These are phyloP conservation scores for Boeremia lycopersici DNA, from an alignment of 2,329 filamentous ascomycete species.

Conservation along the genomic window DNA sequence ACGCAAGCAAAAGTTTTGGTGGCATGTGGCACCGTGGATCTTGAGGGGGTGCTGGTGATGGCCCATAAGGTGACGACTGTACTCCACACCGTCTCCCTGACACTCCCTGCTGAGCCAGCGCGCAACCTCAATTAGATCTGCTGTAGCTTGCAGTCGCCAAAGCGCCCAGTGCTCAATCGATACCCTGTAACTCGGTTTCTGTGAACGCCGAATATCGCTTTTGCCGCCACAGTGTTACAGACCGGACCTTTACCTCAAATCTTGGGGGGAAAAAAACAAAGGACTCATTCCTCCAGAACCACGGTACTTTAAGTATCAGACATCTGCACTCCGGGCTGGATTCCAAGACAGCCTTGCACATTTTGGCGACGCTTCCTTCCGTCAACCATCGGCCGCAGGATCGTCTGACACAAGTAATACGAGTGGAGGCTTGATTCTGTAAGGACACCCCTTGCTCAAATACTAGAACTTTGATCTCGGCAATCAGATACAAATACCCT, in stretches of 20 bases:
- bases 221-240: slow-evolving; percentile 15
- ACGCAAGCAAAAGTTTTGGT: slow-evolving; percentile 20
- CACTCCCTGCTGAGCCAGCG: not conserved
- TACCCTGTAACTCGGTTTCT: not conserved
- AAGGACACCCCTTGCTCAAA: slow-evolving; percentile 9
- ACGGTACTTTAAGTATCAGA: not conserved
- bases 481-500: slow-evolving; percentile 5
- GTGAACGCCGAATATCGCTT: slow-evolving; percentile 1
- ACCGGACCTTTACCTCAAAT: not conserved
- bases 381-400: not conserved
- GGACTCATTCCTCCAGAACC: not conserved
- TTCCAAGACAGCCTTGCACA: not conserved
- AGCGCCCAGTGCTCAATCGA: slow-evolving; percentile 7
- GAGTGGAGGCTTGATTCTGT: not conserved
- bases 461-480: not conserved
- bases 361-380: not conserved
- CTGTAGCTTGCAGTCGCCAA: not conserved
- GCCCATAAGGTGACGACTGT: not conserved
- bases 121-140: not conserved
- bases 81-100: not conserved
- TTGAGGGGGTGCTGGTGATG: not conserved
- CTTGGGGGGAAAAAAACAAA: slow-evolving; percentile 1
- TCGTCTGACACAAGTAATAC: not conserved
- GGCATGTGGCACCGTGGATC: slow-evolving; percentile 21
- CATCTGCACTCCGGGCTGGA: not conserved